Evolutionary conservation across 139 green algal genomes (phyloP), one percentile per base, ranked within the genome.

Genomic region (Chlamydomonas sp.): DNA sequence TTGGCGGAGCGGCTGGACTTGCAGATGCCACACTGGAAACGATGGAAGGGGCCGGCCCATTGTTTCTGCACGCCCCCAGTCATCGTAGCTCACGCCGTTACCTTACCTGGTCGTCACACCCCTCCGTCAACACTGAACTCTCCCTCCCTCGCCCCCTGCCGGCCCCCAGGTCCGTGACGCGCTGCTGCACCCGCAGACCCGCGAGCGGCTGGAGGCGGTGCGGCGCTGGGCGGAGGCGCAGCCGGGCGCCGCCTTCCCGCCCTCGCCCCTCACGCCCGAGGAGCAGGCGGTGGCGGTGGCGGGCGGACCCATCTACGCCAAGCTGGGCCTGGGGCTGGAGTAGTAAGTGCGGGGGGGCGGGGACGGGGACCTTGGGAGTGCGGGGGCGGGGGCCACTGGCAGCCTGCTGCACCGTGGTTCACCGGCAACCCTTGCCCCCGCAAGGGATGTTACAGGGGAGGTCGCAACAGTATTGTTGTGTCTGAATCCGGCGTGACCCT

Each of bases 161-260:
- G 5, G 14, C 68, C 17, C 57, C 5, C 78, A 93, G 90, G 89
- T 95, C 49, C 90, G 91, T 12, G 92, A 94, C 20, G 86, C 90
- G 63, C 88, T 95, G 86, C 85, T 93, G 57, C 88, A 95, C 80
- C 91, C 92, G 2, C 67, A 80, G 2, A 94, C 91, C 1, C 86
- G 90, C 9, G 71, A 92, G 16, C 88, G 92, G 71, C 77, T 95
- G 18, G 78, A 85, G 75, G 92, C 92, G 0, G 74, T 94, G 20
- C 86, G 91, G 2, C 58, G 61, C 20, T 95, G 78, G 59, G 91
- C 91, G 20, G 91, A 92, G 87, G 18, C 88, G 20, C 67, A 71
- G 2, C 64, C 75, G 31, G 61, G 17, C 60, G 88, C 78, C 3
- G 31, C 83, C 18, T 95, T 95, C 92, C 92, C 92, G 14, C 92